Base-by-base conservation (phyloP, 2,329 filamentous ascomycete species). In the Magnaporthiopsis incrustans region DNA sequence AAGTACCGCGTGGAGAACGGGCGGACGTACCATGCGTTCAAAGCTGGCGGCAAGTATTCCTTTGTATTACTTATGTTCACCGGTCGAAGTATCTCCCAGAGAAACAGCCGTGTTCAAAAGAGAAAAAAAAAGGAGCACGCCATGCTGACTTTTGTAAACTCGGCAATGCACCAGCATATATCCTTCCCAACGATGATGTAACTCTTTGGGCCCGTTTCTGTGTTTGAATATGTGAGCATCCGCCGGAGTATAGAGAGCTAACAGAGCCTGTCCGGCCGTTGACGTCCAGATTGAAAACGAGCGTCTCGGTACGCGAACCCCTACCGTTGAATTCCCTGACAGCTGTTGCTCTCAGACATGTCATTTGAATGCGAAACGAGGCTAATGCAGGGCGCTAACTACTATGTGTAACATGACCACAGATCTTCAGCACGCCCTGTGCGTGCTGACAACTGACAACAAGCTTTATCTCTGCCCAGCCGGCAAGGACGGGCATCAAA, bases 381-480 rank as follows among this genome's bases (percentile, higher is more conserved):
- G 25, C 30, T 58, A 32, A 53, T 6, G 18, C n/a, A 2, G 22
- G 44, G 7, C 30, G 30, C 4, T 30, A 35, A 35, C 33, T 11
- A 53, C 18, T 10, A 22, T 25, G 22, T 50, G 44, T 25, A 53
- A 44, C 38, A 18, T 12, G 22, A 60, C 32, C 38, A 27, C 26
- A 25, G 63, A 68, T 57, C 65, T 67, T 27, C 67, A 68, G 38
- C 67, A 70, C 56, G 57, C 60, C 26, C 65, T 70, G 53, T 66
- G 58, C 38, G n/a, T 38, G 32, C 60, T 67, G 59, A 64, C 64
- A 8, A 58, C 67, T 1, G 65, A 67, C 27, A 67, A 66, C 15
- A 64, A 68, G 38, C 65, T 69, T 3, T 64, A 64, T 30, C 22
- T 18, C 7, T 35, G 50, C 27, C 60, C 33, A 11, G 57, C 58